A percentile compares a stretch with the other conserved stretches of the same genome.
Evolutionary conservation across 2,329 filamentous ascomycete species (phyloP).

Genomic region (Sporothrix mexicana): DNA sequence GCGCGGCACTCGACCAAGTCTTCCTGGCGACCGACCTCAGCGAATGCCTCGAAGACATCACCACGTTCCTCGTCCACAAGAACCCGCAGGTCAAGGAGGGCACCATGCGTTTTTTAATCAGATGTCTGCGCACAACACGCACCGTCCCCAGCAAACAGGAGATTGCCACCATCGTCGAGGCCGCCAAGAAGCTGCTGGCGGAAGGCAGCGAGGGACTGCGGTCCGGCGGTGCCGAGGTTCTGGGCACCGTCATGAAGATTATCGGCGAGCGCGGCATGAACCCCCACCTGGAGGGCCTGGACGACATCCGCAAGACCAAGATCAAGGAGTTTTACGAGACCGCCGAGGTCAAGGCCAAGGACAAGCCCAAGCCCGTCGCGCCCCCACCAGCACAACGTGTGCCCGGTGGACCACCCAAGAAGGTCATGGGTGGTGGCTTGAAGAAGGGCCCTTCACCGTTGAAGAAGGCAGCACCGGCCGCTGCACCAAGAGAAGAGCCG

Average conservation of each 20-base stretch:
- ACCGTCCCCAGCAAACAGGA: constrained; percentile 85
- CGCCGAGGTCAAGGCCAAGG: constrained; percentile 85
- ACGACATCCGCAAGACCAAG: constrained; percentile 94
- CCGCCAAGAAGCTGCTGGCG: constrained; percentile 84
- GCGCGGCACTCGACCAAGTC: constrained; percentile 77
- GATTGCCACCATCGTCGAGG: constrained; percentile 83
- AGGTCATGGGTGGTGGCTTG: constrained; percentile 48
- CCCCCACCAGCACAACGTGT: constrained; percentile 56
- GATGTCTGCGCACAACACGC: constrained; percentile 81
- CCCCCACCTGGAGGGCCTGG: constrained; percentile 85
- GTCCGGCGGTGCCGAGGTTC: constrained; percentile 86
- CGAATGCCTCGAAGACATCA: constrained; percentile 91
- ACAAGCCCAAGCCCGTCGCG: constrained; percentile 84
- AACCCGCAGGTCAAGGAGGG: constrained; percentile 98
- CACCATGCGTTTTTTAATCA: constrained; percentile 89
- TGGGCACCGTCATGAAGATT: constrained; percentile 98
- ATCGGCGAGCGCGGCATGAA: constrained; percentile 97
- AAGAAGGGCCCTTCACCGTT: constrained; percentile 56
- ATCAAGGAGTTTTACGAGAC: constrained; percentile 90
- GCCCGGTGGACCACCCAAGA: constrained; percentile 54
- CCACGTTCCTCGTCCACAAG: constrained; percentile 86
- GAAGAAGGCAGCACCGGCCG: constrained; percentile 54
- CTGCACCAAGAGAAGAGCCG: constrained; percentile 51
- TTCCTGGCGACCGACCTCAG: constrained; percentile 70
- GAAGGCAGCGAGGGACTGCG: constrained; percentile 87